Base-by-base conservation (phyloP, 768 basidiomycete species). In the Lactifluus echinatus region DNA sequence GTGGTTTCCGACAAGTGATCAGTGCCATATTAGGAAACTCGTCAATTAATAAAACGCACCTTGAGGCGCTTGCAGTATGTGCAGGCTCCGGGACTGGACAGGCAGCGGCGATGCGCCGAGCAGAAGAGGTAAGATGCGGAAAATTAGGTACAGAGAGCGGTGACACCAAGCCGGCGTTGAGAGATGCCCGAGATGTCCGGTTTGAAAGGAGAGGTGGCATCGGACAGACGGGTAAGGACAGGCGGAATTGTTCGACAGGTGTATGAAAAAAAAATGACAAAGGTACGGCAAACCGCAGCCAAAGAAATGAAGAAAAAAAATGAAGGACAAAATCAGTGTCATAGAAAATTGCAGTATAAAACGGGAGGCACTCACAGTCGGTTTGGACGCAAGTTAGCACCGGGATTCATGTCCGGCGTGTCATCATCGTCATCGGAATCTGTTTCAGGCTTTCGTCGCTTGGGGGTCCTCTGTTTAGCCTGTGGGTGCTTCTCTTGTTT, bases 1-100 rank as follows among this genome's bases (percentile, higher is more conserved):
- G 8, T 11, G 31, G 23, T 4, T 34, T 42, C 23, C 29, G 29
- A 53, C 33, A 21, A 23, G 31, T 26, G 36, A 54, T 54, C 44
- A 63, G 60, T 11, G 29, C 26, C 37, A 8, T 2, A 36, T 42
- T 12, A 33, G 40, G 39, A 15, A 47, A 21, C 5, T 0, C 21
- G 33, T 40, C 12, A 52, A 34, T 11, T 6, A 50, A 19, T 21
- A 63, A 48, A 52, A 73, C 81, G 56, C 71, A 85, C 87, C 84
- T 92, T 92, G 65, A 91, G 81, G 66, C 83, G 86, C 70, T 90
- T 92, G 79, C 89, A 92, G 66, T 91, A 82, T 3, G 79, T 85
- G 70, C 89, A 92, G 42, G 89, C 89, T 56, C 89, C 87, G 61
- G 84, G 83, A 42, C 88, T 91, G 68, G 42, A 31, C 24, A 33